These are phyloP conservation scores for Cokeromyces recurvatus DNA, from an alignment of 371 early-diverging fungal genomes.

Conservation along the genomic window DNA sequence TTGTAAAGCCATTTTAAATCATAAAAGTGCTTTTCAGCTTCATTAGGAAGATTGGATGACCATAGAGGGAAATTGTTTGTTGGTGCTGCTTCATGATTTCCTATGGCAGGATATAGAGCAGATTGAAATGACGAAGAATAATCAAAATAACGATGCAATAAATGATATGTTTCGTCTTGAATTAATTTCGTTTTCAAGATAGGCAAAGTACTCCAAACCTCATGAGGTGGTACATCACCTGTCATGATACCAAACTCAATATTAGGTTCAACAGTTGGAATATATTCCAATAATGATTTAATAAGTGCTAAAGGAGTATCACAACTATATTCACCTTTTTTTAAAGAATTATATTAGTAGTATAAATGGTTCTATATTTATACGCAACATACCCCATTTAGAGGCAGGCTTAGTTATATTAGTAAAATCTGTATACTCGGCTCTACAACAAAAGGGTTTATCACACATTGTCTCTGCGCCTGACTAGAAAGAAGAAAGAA, in stretches of 20 bases:
- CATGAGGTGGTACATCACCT: slow-evolving; percentile 63
- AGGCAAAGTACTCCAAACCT: slow-evolving; percentile 53
- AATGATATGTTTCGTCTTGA: slow-evolving; percentile 32
- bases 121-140: slow-evolving; percentile 24
- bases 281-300: slow-evolving; percentile 42
- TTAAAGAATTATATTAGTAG: too few species aligned
- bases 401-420: slow-evolving; percentile 34
- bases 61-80: slow-evolving; percentile 46
- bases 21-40: slow-evolving; percentile 23
- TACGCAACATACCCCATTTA: slow-evolving; percentile 44
- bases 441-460: slow-evolving; percentile 56
- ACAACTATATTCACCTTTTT: slow-evolving; percentile 44
- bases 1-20: slow-evolving; percentile 43
- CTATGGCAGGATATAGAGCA: slow-evolving; percentile 50
- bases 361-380: too few species aligned
- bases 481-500: slow-evolving; percentile 7
- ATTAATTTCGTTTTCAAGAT: slow-evolving; percentile 31
- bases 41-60: slow-evolving; percentile 26
- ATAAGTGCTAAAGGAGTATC: slow-evolving; percentile 46
- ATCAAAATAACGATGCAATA: slow-evolving; percentile 41
- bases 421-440: slow-evolving; percentile 35
- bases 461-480: slow-evolving; percentile 50
- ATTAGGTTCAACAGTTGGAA: slow-evolving; percentile 33
- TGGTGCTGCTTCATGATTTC: slow-evolving; percentile 53
- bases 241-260: slow-evolving; percentile 50